Base-by-base conservation (phyloP, 2,329 filamentous ascomycete species). In the Fusarium sp. region DNA sequence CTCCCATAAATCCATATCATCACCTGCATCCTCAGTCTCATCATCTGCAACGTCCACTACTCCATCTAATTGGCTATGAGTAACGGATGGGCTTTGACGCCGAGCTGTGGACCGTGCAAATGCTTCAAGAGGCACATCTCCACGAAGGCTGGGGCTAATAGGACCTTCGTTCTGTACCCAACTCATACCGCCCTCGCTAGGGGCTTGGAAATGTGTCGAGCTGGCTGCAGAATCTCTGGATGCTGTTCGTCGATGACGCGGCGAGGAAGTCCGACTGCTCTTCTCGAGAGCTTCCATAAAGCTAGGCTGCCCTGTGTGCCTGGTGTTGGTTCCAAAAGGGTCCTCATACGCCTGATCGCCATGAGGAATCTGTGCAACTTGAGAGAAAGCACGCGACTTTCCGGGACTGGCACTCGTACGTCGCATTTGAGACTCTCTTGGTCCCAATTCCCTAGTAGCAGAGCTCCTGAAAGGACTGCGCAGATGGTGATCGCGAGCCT, bases 1-100 rank as follows among this genome's bases (percentile, higher is more conserved):
- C 33, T 85, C 86, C 86, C 86, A 89, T 12, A 89, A 81, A 66
- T 89, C 79, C 12, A 83, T 83, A 5, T 82, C 81, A n/a, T 83
- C 83, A 28, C 80, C 80, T 8, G 51, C 55, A 20, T 69, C 73
- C 47, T 72, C 66, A 6, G 67, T 38, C 30, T 47, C 54, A 11
- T 72, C 70, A 18, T 67, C 65, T 36, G 57, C 65, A 15, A 73
- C 69, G 40, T 71, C 66, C 0, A 31, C 65, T 8, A 51, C 33
- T 15, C 59, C 67, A 38, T 76, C 67, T 6, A 62, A 20, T 36
- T 67, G 71, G 3, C 45, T 55, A 15, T 58, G 57, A 16, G 63
- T 41, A 6, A 52, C 20, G 7, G 69, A 30, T 8, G 41, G 28
- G 9, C 12, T 37, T 10, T 36, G 23, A 18, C 37, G 49, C 31